These are phyloP conservation scores for Verbena officinalis DNA, from an alignment of 257 asterid genomes.

Conservation along the genomic window DNA sequence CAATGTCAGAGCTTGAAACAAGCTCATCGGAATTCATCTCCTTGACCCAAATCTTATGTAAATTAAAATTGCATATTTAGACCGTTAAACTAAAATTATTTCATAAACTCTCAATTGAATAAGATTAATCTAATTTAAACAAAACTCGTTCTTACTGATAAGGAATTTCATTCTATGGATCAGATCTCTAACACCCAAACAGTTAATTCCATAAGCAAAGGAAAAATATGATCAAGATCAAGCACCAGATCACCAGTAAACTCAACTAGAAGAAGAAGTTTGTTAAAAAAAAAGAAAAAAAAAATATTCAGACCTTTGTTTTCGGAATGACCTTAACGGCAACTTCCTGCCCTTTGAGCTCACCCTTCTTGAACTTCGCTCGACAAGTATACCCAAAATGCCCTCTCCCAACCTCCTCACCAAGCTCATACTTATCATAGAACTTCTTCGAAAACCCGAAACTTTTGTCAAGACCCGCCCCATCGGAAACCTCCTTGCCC, in stretches of 20 bases:
- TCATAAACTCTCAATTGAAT: neutral
- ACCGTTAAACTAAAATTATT: neutral
- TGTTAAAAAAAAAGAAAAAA: no score
- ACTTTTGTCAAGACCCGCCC: conserved; percentile 61
- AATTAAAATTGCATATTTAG: neutral
- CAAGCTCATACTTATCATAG: conserved; percentile 72
- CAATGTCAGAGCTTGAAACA: neutral
- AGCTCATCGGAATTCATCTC: neutral
- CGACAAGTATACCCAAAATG: conserved; percentile 90
- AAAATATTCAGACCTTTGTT: conserved; percentile 60
- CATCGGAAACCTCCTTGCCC: conserved; percentile 57
- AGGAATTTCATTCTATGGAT: conserved; percentile 12
- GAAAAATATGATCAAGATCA: conserved; percentile 25
- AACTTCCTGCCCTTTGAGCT: conserved; percentile 77
- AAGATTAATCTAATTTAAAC: neutral
- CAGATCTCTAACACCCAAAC: conserved; percentile 32
- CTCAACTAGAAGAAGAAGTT: neutral
- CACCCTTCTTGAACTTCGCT: conserved; percentile 90
- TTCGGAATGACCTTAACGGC: conserved; percentile 91
- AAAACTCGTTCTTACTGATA: neutral
- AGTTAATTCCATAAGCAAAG: neutral
- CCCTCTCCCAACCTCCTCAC: conserved; percentile 93
- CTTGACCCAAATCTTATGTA: neutral
- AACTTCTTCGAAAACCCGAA: conserved; percentile 84
- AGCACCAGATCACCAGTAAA: conserved; percentile 5